Conservation (phyloP, 2,329 filamentous ascomycete species). For the Thielaviopsis musarum region DNA sequence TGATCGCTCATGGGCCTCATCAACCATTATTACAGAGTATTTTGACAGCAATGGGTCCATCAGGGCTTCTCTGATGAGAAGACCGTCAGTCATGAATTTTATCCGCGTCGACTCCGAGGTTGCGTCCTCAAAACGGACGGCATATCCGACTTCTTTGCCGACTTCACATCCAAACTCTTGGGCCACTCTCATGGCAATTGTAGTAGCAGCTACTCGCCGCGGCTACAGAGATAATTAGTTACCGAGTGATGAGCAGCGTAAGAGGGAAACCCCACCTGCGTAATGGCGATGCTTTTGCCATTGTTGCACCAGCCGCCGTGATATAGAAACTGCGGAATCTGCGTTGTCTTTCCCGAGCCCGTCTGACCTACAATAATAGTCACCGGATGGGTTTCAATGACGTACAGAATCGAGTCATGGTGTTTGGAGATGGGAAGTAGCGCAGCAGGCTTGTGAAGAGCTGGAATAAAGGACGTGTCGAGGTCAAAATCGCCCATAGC, state of each 20-base stretch:
- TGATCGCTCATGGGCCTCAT: constrained; percentile 89
- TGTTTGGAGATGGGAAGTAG: constrained; percentile 79
- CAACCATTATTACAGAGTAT: constrained; percentile 94
- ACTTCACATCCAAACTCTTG: constrained; percentile 76
- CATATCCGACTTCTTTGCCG: constrained; percentile 85
- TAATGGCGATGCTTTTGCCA: constrained; percentile 72
- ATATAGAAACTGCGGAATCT: constrained; percentile 82
- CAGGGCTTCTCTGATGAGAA: constrained; percentile 79
- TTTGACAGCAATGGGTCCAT: constrained; percentile 80
- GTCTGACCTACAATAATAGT: constrained; percentile 88
- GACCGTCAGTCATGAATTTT: constrained; percentile 89
- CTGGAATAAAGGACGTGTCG: constrained; percentile 50
- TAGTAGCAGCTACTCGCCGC: constrained; percentile 76
- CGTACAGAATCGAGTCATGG: constrained; percentile 62
- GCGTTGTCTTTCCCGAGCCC: constrained; percentile 88
- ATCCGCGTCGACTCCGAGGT: constrained; percentile 74
- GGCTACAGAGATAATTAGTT: constrained; percentile 38
- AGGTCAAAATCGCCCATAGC: constrained; percentile 40
- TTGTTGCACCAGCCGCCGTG: constrained; percentile 76
- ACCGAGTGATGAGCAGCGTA: neutral
- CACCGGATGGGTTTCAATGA: constrained; percentile 68
- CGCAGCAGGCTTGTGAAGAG: constrained; percentile 69
- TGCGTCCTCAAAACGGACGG: constrained; percentile 80
- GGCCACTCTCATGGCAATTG: constrained; percentile 73
- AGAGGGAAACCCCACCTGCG: constrained; percentile 48